A percentile compares a stretch with the other conserved stretches of the same genome.
Evolutionary conservation across 108 stramenopile species (phyloP).

Genomic region (Pseudonitzschia multiseries): DNA sequence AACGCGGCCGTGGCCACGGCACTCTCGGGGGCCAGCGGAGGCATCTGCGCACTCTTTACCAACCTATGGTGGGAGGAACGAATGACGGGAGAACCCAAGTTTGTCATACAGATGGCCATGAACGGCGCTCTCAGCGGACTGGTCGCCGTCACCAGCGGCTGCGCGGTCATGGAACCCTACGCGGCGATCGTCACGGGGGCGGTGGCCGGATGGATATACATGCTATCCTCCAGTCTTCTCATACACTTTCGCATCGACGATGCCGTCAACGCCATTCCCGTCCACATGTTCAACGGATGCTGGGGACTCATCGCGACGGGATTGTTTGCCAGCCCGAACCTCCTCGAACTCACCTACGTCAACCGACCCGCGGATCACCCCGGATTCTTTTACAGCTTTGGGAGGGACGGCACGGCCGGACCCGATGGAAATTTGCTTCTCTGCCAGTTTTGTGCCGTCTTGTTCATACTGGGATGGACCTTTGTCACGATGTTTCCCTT

Average conservation of each 20-base stretch:
- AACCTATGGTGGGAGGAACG: conserved; percentile 52
- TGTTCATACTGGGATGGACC: conserved; percentile 82
- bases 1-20: conserved; percentile 83
- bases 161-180: conserved; percentile 77
- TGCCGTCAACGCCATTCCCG: conserved; percentile 92
- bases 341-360: conserved; percentile 39
- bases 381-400: conserved; percentile 68
- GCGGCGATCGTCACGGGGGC: conserved; percentile 83
- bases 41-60: conserved; percentile 58
- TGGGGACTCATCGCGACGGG: conserved; percentile 89
- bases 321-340: conserved; percentile 61
- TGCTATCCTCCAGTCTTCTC: conserved; percentile 52
- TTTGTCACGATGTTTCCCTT: conserved; percentile 61
- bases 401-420: conserved; percentile 24
- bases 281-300: conserved; percentile 81
- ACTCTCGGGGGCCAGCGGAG: conserved; percentile 62
- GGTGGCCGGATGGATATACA: conserved; percentile 80
- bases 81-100: conserved; percentile 60
- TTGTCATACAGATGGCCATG: conserved; percentile 64
- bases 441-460: conserved; percentile 58
- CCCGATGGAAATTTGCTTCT: conserved; percentile 54
- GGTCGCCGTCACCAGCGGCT: conserved; percentile 81
- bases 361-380: conserved; percentile 26
- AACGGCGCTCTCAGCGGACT: conserved; percentile 76
- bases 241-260: conserved; percentile 81